Evolutionary conservation across 2,329 filamentous ascomycete species (phyloP).

Genomic region (Colletotrichum euphorbiae): DNA sequence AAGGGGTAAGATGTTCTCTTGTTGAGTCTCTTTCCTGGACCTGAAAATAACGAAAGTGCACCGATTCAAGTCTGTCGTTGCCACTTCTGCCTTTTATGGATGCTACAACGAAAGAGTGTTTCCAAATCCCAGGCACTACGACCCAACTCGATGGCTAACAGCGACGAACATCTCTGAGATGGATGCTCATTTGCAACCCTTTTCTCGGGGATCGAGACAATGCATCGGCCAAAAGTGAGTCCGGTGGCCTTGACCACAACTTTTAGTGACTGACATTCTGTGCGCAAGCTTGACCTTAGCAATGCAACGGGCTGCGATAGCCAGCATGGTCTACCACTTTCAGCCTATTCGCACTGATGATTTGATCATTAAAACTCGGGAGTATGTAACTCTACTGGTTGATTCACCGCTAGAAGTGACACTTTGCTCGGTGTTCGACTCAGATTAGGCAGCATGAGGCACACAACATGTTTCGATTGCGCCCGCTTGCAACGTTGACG

Average conservation of each 20-base stretch:
- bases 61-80: too few species aligned
- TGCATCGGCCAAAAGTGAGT: slow-evolving; percentile 34
- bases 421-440: too few species aligned
- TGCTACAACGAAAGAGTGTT: slow-evolving; percentile 22
- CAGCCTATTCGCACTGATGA: neutral
- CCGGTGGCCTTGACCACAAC: too few species aligned
- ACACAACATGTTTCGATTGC: too few species aligned
- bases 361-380: neutral
- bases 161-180: neutral
- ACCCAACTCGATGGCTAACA: slow-evolving; percentile 19
- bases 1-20: slow-evolving; percentile 22
- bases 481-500: too few species aligned
- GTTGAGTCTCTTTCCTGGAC: neutral
- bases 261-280: too few species aligned
- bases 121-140: slow-evolving; percentile 6
- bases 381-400: slow-evolving; percentile 14
- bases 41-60: too few species aligned
- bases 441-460: too few species aligned
- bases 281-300: slow-evolving; percentile 19
- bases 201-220: slow-evolving; percentile 23
- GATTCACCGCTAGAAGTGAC: slow-evolving; percentile 11
- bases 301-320: slow-evolving; percentile 9
- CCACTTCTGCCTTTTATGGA: slow-evolving; percentile 20
- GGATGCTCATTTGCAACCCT: slow-evolving; percentile 25
- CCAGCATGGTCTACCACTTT: slow-evolving; percentile 1